Base-by-base conservation (phyloP, 352 stramenopile species). In the Globisporangium echinulatum region DNA sequence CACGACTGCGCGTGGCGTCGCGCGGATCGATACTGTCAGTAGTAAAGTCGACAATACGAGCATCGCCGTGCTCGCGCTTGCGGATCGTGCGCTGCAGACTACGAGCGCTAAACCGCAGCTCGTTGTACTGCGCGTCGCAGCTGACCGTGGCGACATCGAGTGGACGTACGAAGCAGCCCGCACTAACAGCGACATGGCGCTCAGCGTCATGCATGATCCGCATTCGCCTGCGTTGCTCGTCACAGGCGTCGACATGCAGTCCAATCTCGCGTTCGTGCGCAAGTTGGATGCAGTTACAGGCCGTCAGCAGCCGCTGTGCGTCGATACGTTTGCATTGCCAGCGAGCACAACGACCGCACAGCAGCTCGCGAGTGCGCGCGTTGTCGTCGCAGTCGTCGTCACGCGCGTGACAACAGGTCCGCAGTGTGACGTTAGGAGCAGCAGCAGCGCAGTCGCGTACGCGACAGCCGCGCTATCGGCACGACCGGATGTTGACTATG, bases 401-500 rank as follows among this genome's bases (percentile, higher is more conserved):
- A 10, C 25, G 19, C 49, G 47, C 4, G 44, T 17, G 5, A 14
- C 10, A 40, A 62, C 7, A 17, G 59, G 36, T 49, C 57, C 9
- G 54, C 52, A 61, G 49, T 40, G 62, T 47, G 48, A 37, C 10
- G 17, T 62, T 46, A 49, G 33, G 11, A 8, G 8, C 1, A 43
- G 58, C 46, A 71, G 58, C 36, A 57, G 42, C 7, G 57, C 55
- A 3, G 49, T 62, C n/a, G 52, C 54, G 47, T 75, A 66, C 50
- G 67, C 57, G 37, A 65, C 58, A 15, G 58, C 54, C 4, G 49
- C 61, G 25, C 58, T 33, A 15, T 52, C 55, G 15, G 54, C 36
- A 19, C 48, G 56, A 40, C 36, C 64, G 37, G 56, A 58, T 0
- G 49, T 73, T 3, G 68, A 75, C 56, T 77, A 67, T 54, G 48